phyloP scores from a whole-genome alignment of 2,329 filamentous ascomycete genomes.

The Dendryphion nanum region DNA sequence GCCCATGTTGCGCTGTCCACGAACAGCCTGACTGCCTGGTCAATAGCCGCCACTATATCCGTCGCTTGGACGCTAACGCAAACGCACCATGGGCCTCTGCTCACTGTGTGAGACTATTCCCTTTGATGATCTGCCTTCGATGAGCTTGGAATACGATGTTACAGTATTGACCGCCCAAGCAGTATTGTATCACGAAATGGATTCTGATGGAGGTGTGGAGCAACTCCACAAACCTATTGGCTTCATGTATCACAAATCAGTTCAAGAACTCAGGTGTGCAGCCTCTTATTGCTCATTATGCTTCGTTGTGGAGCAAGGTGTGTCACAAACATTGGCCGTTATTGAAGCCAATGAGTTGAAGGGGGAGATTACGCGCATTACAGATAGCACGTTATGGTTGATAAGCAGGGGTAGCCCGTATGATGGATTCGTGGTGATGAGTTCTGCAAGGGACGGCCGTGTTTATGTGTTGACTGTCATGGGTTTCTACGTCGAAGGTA shows the following conservation, averaged over 20 bases:
- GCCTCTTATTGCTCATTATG: slow-evolving; percentile 11
- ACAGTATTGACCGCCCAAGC: too few relatives aligned
- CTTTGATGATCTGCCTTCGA: slow-evolving; percentile 6
- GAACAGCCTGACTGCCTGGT: too few relatives aligned
- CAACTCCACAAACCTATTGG: slow-evolving; percentile 11
- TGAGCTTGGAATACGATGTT: too few relatives aligned
- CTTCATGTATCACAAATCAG: slow-evolving; percentile 9
- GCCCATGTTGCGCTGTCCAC: too few relatives aligned
- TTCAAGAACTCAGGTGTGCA: slow-evolving; percentile 7
- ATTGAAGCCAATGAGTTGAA: slow-evolving; percentile 4
- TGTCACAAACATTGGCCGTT: slow-evolving; percentile 6
- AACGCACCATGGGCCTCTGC: slow-evolving; percentile 8
- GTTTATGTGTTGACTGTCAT: slow-evolving; percentile 6
- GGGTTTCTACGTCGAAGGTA: slow-evolving; percentile 9
- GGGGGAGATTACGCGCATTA: neutral
- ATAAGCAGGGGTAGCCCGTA: slow-evolving; percentile 1
- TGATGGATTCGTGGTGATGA: slow-evolving; percentile 8
- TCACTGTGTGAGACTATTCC: slow-evolving; percentile 4
- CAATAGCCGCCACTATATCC: too few relatives aligned
- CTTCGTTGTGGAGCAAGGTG: slow-evolving; percentile 4
- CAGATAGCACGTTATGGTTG: slow-evolving; percentile 5
- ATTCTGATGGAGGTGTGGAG: too few relatives aligned
- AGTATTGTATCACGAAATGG: too few relatives aligned
- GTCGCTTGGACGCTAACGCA: too few relatives aligned
- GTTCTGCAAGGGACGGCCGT: neutral